phyloP scores from a whole-genome alignment of 108 stramenopile species.

The Skeletonema potamos region DNA sequence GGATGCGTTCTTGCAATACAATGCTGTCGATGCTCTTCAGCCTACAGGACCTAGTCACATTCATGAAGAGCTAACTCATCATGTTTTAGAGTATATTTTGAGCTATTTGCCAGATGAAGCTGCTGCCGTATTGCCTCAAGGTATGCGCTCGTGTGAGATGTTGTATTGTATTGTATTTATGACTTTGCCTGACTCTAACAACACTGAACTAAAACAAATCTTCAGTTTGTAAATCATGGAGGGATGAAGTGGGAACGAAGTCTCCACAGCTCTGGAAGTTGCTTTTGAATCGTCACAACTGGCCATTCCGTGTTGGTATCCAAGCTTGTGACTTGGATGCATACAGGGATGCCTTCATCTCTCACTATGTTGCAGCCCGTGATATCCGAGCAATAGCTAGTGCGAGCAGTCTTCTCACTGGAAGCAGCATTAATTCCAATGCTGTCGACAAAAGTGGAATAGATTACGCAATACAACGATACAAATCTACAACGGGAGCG shows the following conservation, averaged over 20 bases:
- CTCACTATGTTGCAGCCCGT: conserved; percentile 31
- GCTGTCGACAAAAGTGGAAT: conserved; percentile 5
- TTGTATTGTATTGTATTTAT: neutral
- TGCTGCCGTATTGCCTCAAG: conserved; percentile 27
- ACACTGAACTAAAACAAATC: neutral
- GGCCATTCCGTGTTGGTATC: conserved; percentile 7
- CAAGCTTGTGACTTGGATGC: neutral
- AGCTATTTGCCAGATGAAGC: conserved; percentile 26
- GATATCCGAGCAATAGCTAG: conserved; percentile 26
- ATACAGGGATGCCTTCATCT: conserved; percentile 13
- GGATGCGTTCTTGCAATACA: neutral
- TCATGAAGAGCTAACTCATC: conserved; percentile 33
- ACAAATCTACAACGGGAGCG: conserved; percentile 27
- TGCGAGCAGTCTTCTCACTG: conserved; percentile 16
- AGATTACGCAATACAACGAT: conserved; percentile 34
- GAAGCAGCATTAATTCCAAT: neutral
- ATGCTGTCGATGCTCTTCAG: neutral
- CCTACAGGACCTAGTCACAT: conserved; percentile 6
- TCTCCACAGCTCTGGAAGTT: conserved; percentile 40
- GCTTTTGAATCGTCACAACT: conserved; percentile 20
- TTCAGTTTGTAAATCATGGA: conserved; percentile 9
- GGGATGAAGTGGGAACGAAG: conserved; percentile 30
- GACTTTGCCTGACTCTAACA: neutral
- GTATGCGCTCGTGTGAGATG: neutral
- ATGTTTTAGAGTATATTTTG: conserved; percentile 38